Evolutionary conservation across 2,329 filamentous ascomycete genomes (phyloP).

Genomic region (Sporothrix brunneoviolacea): DNA sequence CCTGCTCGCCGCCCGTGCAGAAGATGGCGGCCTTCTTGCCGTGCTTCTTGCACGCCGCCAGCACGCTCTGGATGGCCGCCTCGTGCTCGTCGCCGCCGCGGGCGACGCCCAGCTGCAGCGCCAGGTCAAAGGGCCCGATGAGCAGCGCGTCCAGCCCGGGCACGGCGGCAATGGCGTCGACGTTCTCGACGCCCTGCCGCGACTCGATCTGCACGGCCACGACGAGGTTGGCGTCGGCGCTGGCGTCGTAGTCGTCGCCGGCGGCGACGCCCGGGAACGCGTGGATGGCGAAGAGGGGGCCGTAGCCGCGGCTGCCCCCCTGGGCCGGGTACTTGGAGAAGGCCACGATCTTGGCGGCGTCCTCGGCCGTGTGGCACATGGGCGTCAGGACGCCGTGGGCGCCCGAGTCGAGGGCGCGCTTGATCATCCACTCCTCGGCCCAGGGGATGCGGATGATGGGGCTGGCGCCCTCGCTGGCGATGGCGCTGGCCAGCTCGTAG

Average conservation of each 20-base stretch:
- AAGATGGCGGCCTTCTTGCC: conserved; percentile 36
- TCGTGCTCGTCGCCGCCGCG: conserved; percentile 30
- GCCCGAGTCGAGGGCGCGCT: conserved; percentile 52
- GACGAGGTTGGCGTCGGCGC: conserved; percentile 26
- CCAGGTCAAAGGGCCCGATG: conserved; percentile 29
- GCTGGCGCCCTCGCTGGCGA: conserved; percentile 34
- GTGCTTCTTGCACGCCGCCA: conserved; percentile 27
- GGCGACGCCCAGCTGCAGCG: conserved; percentile 30
- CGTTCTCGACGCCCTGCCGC: conserved; percentile 32
- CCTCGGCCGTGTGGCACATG: conserved; percentile 22
- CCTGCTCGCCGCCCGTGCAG: conserved; percentile 31
- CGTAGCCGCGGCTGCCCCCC: conserved; percentile 22
- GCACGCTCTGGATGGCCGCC: conserved; percentile 30
- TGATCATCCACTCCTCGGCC: conserved; percentile 57
- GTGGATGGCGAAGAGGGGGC: conserved; percentile 28
- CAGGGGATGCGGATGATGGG: conserved; percentile 42
- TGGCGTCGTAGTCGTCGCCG: conserved; percentile 27
- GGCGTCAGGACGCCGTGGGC: conserved; percentile 53
- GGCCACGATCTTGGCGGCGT: conserved; percentile 20
- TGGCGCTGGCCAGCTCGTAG: conserved; percentile 29
- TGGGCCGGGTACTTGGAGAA: conserved; percentile 21
- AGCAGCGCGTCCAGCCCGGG: conserved; percentile 34
- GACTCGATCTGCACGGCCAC: conserved; percentile 37
- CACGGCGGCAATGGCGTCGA: conserved; percentile 36
- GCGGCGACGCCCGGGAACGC: conserved; percentile 21